Evolutionary conservation across 1,284 basidiomycete genomes (phyloP), one percentile per base, ranked within the genome.

Genomic region (Sphagnurus paluster): DNA sequence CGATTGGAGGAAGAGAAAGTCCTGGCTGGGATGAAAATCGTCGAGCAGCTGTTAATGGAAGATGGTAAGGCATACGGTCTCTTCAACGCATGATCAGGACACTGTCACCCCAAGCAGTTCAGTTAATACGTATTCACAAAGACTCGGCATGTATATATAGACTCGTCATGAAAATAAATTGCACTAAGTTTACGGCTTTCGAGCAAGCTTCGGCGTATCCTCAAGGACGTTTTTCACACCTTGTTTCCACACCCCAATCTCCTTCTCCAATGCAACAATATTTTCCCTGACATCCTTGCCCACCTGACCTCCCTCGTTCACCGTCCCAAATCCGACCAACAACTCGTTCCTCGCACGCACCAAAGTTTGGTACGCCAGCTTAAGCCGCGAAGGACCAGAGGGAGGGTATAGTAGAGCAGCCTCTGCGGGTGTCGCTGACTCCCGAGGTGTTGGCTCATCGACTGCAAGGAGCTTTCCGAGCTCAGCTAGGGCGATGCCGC

Each of bases 391-490:
- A 6, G 79, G 69, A 1, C 86, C 86, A 6, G 76, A 81, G 0
- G 85, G 85, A 2, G 87, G 87, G 58, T 82, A 87, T 2, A 59
- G 36, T 10, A 57, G 44, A 9, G 53, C 39, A 2, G 48, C 52
- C 44, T 44, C 52, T 7, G 47, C 49, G 14, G 51, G 42, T 7
- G 39, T 49, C n/a, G 46, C 6, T 16, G 40, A 28, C 34, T 46
- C 39, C 9, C 38, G 48, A 13, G 71, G 78, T 26, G 60, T 59
- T 0, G 79, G 80, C 60, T 89, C 85, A 56, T 91, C 89, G 0
- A 90, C 84, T 0, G 81, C 77, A 5, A 93, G 72, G 2, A 94
- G 68, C 63, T 93, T 93, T 0, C 89, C 92, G 13, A 92, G 71
- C 60, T 94, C 91, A 1, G 87, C 83, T 5, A 88, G 69, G 4